Conservation (phyloP, 352 stramenopile genomes). For the Phytophthora citrophthora region DNA sequence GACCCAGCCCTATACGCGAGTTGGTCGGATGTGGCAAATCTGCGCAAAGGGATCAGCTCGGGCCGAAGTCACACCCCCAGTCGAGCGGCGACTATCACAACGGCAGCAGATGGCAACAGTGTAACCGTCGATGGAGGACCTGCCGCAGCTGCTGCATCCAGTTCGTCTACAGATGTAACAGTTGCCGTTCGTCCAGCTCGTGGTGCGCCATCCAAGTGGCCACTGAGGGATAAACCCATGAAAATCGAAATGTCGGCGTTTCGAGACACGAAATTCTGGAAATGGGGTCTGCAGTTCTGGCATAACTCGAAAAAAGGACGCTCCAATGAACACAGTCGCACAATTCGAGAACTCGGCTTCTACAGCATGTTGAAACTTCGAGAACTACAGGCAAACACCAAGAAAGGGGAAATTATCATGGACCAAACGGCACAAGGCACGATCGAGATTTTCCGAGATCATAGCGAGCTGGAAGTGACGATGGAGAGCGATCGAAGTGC, state of each 20-base stretch:
- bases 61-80: constrained; percentile 9
- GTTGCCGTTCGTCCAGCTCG: constrained; percentile 25
- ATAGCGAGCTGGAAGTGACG: constrained; percentile 66
- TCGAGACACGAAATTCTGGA: constrained; percentile 86
- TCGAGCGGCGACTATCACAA: constrained; percentile 23
- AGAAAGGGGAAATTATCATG: constrained; percentile 87
- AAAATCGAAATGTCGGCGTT: constrained; percentile 86
- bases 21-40: constrained; percentile 76
- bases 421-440: constrained; percentile 87
- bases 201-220: constrained; percentile 42
- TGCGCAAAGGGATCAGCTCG: constrained; percentile 50
- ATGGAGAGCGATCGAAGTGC: constrained; percentile 74
- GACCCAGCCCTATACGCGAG: constrained; percentile 84
- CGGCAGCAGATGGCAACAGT: constrained; percentile 37
- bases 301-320: constrained; percentile 80
- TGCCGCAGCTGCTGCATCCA: constrained; percentile 41
- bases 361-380: constrained; percentile 89
- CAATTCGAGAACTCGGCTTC: constrained; percentile 84
- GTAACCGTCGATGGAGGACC: constrained; percentile 43
- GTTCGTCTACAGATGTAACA: constrained; percentile 33
- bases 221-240: constrained; percentile 71
- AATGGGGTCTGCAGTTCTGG: constrained; percentile 88
- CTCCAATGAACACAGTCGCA: constrained; percentile 80
- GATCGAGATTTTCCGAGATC: constrained; percentile 76
- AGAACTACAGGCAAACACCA: constrained; percentile 76